Base-by-base conservation (phyloP, 1,284 basidiomycete genomes). In the Kwoniella shivajii region DNA sequence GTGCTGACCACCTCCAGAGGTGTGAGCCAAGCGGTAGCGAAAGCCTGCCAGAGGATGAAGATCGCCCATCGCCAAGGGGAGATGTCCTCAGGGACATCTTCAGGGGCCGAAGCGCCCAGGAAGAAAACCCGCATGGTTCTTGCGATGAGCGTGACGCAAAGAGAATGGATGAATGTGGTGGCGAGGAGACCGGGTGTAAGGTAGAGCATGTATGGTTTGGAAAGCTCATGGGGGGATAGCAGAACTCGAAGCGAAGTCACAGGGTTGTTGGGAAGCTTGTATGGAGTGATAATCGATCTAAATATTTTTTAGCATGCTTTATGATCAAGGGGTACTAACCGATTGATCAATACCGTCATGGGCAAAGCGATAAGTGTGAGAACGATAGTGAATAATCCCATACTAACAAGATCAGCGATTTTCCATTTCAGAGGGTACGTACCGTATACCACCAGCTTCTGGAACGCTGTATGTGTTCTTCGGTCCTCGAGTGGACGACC, bases 251-350 rank as follows among this genome's bases (percentile, higher is more conserved):
- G 78, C 13, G 89, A 85, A 63, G 84, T 81, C 42, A 83, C 72
- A 1, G 84, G 81, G 39, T 83, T 79, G 67, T 87, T 82, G 1
- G 88, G 85, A 22, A 94, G 81, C 65, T 84, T 86, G 77, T 90
- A 86, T 0, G 91, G 90, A 0, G 91, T 94, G 26, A 89, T 92
- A 66, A 94, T 88, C 2, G 90, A 82, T 47, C 90, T 92, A 65
- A 11, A 46, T 29, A 36, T 52, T 22, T 24, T 30, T 38, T n/a
- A 46, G 18, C 33, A 2, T 18, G 9, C 18, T 18, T 46, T 6
- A 41, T 36, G 30, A 20, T 13, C 20, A 36, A n/a, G 38, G 7
- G 30, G 26, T 4, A 64, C 82, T 55, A 71, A 89, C 88, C 89
- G 83, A 74, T 90, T 89, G 24, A 89, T 88, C 51, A 93, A 79